Evolutionary conservation across 2,329 filamentous ascomycete genomes (phyloP).

Genomic region (Teratosphaeria epicoccoides): DNA sequence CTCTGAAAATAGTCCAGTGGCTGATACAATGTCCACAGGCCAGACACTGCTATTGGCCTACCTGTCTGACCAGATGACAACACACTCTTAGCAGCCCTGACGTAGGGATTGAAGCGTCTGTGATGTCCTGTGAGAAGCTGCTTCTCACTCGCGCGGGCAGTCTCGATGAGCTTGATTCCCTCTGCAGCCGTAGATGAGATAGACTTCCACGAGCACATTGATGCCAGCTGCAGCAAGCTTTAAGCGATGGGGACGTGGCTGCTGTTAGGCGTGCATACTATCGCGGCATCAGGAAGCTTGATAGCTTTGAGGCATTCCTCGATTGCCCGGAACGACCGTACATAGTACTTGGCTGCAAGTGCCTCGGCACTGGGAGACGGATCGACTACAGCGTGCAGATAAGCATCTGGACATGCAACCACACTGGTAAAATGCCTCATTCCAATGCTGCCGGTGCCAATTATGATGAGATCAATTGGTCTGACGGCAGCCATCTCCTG

Average conservation of each 20-base stretch:
- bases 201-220: slow-evolving; percentile 51
- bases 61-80: slow-evolving; percentile 36
- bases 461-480: slow-evolving; percentile 27
- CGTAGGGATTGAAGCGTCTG: slow-evolving; percentile 49
- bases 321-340: slow-evolving; percentile 33
- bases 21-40: slow-evolving; percentile 46
- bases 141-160: slow-evolving; percentile 11
- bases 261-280: slow-evolving; percentile 51
- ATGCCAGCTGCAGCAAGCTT: slow-evolving; percentile 36
- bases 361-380: slow-evolving; percentile 30
- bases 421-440: slow-evolving; percentile 41
- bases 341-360: slow-evolving; percentile 29
- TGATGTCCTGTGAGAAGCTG: slow-evolving; percentile 49
- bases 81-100: slow-evolving; percentile 39
- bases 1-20: slow-evolving; percentile 41
- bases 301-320: slow-evolving; percentile 32
- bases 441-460: slow-evolving; percentile 41
- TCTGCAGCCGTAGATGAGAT: slow-evolving; percentile 34
- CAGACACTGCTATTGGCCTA: slow-evolving; percentile 41
- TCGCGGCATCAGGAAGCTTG: slow-evolving; percentile 39
- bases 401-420: slow-evolving; percentile 27
- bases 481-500: no score
- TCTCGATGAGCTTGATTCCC: slow-evolving; percentile 25
- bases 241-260: slow-evolving; percentile 44
- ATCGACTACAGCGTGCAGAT: slow-evolving; percentile 38